Evolutionary conservation across 768 basidiomycete species (phyloP), one percentile per base, ranked within the genome.

Genomic region (Pleurotus tuber-regium): DNA sequence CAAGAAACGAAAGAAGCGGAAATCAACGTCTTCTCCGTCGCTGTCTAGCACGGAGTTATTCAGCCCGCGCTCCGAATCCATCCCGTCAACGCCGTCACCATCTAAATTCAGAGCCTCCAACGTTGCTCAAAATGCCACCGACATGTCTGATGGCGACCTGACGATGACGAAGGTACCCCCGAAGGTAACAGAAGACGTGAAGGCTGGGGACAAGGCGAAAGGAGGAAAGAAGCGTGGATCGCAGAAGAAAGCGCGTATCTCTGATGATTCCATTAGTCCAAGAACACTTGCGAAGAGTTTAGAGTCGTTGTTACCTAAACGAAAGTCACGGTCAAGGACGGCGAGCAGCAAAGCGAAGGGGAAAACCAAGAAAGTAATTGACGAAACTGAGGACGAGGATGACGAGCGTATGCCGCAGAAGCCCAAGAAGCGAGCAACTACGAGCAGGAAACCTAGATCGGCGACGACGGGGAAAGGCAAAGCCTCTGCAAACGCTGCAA

Each of bases 361-460:
- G 46, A 47, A 47, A 35, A 30, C n/a, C 16, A 47, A 47, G 11
- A 33, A 35, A 30, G n/a, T 8, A 16, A 19, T 14, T 14, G 26
- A 47, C 9, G 46, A 18, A 18, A 29, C 21, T 47, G 26, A 26
- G n/a, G 57, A 29, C 30, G 46, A 47, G 12, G 46, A 47, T 23
- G 30, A 26, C n/a, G 46, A 47, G 16, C 29, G 4, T 7, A 11
- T 21, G 9, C 18, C 29, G 1, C 19, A 23, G 16, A 47, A 33
- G 46, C 18, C 29, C 18, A 47, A 47, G 46, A 47, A 47, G 21
- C 4, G 29, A 14, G 46, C 46, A 3, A 33, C 31, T 12, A 30
- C 9, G 23, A 23, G 18, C 10, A 36, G 5, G 18, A 47, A 47
- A 19, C 46, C 46, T 5, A 3, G 29, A 35, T 47, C 46, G 16